Base-by-base conservation (phyloP, 1,139 yeast species). In the Kodamaea alishanica region DNA sequence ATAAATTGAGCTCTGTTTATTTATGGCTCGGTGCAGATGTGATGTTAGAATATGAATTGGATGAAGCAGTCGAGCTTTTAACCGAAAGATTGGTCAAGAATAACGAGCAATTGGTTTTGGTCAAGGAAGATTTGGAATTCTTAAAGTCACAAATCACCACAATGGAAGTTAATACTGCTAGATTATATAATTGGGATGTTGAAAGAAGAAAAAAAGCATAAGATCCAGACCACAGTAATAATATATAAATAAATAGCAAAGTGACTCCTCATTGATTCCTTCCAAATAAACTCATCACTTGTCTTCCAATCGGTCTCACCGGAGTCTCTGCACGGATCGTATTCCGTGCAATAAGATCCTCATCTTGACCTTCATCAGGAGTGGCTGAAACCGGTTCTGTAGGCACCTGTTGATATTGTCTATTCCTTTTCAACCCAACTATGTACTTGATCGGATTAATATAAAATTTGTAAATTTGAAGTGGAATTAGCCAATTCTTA, bases 1-100 rank as follows among this genome's bases (percentile, higher is more conserved):
- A 68, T 28, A 62, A 58, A 27, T 56, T 69, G 43, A 54, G 70
- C 29, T 63, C 73, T 2, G 98, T 92, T 2, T 80, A 79, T 47
- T 72, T 92, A 39, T 92, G 98, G 98, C 73, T 92, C 15, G 99
- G 99, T 8, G 97, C 99, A 1, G 96, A 90, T 54, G 94, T 92
- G 12, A 92, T 92, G 98, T 71, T 94, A 54, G 98, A 92, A 58
- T 92, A 92, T 58, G 90, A 96, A 5, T 70, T 88, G 28, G 84
- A 78, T 33, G 98, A 92, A 58, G 98, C 98, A 1, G 74, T 81
- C 35, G 81, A 70, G 25, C 70, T 94, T 51, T 68, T 94, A 43
- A 58, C 71, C 23, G 75, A 74, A 30, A 80, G 92, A 57, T 72
- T 90, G 46, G 62, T 61, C 24, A 77, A 77, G 28, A 90, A 95